These are phyloP conservation scores for Effrenium voratum DNA, from an alignment of 73 alveolate species.

Conservation along the genomic window DNA sequence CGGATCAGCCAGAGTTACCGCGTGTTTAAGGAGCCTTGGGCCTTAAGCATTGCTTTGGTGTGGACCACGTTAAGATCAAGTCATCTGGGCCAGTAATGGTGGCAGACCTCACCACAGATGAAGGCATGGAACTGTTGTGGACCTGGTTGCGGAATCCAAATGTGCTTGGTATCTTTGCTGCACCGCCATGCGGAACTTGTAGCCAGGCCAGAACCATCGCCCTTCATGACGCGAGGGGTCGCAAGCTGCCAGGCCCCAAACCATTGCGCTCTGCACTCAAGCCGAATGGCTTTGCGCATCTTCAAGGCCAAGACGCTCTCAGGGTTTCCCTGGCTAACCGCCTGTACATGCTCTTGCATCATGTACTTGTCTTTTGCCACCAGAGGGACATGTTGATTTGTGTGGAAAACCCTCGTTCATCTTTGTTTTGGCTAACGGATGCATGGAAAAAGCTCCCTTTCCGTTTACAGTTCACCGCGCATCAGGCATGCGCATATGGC, in stretches of 20 bases:
- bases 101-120: neutral
- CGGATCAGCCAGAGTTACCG: no score
- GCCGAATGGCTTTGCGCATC: neutral
- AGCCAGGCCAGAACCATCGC: neutral
- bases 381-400: neutral
- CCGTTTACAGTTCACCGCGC: neutral
- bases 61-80: no score
- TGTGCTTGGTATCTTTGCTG: neutral
- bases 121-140: neutral
- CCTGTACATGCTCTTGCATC: neutral
- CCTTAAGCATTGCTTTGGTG: no score
- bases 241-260: neutral
- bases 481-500: neutral
- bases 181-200: neutral
- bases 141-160: neutral
- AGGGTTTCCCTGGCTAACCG: neutral
- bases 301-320: neutral
- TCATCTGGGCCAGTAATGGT: no score
- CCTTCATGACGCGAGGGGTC: no score
- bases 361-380: neutral
- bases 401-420: neutral
- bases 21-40: no score
- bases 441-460: neutral
- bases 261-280: neutral
- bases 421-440: neutral